phyloP scores from a whole-genome alignment of 129 eudicot genomes.

The Ambrosia trifida region DNA sequence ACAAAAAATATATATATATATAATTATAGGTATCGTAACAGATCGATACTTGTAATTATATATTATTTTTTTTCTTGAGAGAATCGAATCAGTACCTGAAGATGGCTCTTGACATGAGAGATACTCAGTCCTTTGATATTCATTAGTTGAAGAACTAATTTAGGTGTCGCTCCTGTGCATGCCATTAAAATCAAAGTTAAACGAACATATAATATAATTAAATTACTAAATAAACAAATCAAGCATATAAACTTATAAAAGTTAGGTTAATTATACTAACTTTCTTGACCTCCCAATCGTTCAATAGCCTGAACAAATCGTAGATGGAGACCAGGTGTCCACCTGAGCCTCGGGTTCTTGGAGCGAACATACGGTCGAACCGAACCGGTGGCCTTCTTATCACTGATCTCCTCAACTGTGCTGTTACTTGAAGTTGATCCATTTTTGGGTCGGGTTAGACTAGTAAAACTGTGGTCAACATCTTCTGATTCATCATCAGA shows the following conservation, averaged over 20 bases:
- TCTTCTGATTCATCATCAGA: constrained; percentile 39
- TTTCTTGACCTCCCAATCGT: constrained; percentile 61
- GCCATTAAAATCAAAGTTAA: constrained; percentile 21
- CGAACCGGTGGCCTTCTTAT: constrained; percentile 40
- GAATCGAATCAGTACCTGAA: constrained; percentile 58
- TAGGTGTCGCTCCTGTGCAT: constrained; percentile 78
- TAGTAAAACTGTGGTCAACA: constrained; percentile 23
- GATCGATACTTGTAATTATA: neutral
- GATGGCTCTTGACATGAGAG: constrained; percentile 97
- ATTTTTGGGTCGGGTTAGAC: constrained; percentile 29
- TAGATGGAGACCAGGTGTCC: constrained; percentile 75
- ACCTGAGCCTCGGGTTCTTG: constrained; percentile 64
- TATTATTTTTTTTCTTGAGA: neutral
- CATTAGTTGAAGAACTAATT: constrained; percentile 90
- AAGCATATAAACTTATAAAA: constrained; percentile 1
- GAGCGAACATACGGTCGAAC: constrained; percentile 60
- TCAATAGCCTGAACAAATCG: constrained; percentile 63
- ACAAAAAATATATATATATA: neutral
- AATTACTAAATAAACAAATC: neutral
- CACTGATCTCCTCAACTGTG: constrained; percentile 65
- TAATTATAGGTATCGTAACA: no score
- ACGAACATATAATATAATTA: neutral
- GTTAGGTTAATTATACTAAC: constrained; percentile 33
- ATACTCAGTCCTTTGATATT: constrained; percentile 86
- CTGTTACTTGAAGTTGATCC: constrained; percentile 65